Evolutionary conservation across 345 rosid genomes (phyloP).

Genomic region (Salix caprea): DNA sequence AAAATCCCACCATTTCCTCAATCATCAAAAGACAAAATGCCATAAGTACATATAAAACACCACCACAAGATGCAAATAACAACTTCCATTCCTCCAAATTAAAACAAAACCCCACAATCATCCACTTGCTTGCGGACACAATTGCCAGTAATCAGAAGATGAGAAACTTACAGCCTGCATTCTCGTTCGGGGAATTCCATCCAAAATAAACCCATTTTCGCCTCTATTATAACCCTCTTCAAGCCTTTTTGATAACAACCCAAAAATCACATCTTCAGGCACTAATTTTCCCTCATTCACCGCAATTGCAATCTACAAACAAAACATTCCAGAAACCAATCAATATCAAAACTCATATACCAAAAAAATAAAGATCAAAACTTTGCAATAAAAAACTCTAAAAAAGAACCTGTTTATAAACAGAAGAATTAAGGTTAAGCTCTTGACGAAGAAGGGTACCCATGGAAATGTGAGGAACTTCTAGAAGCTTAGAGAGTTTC

Average conservation of each 20-base stretch:
- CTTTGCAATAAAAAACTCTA: too few relatives aligned
- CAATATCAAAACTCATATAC: neutral
- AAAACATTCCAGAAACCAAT: neutral
- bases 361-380: neutral
- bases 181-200: constrained; percentile 85
- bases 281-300: constrained; percentile 71
- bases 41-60: neutral
- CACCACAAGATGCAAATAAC: neutral
- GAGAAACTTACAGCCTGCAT: constrained; percentile 50
- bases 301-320: constrained; percentile 45
- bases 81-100: neutral
- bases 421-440: constrained; percentile 67
- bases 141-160: neutral
- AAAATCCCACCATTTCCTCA: neutral
- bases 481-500: constrained; percentile 71
- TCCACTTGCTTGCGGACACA: neutral
- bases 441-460: constrained; percentile 79
- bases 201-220: constrained; percentile 88
- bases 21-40: neutral
- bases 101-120: neutral
- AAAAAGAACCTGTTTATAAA: constrained; percentile 57
- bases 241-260: constrained; percentile 73
- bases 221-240: constrained; percentile 77
- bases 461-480: constrained; percentile 93
- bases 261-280: constrained; percentile 67